A percentile compares a stretch with the other conserved stretches of the same genome.
phyloP scores from a whole-genome alignment of 1,284 basidiomycete species.

The Boletus smithii region DNA sequence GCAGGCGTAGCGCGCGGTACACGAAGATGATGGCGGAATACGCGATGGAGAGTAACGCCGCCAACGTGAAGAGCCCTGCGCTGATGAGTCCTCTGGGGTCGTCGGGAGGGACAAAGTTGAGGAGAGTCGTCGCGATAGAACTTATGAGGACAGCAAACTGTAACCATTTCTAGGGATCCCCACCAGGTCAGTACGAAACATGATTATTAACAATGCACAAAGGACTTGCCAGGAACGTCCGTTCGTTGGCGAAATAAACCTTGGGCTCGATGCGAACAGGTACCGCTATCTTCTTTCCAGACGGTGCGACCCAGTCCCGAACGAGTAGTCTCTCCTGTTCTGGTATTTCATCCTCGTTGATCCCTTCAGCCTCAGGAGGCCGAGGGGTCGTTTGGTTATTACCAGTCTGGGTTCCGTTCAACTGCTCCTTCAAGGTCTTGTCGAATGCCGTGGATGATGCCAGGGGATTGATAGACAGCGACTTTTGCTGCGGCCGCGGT shows the following conservation, averaged over 20 bases:
- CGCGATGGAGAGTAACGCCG: constrained; percentile 85
- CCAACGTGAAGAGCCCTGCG: constrained; percentile 83
- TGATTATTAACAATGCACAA: constrained; percentile 5
- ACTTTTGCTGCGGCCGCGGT: constrained; percentile 36
- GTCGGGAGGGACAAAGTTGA: constrained; percentile 82
- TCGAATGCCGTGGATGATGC: constrained; percentile 80
- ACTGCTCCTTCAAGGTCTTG: constrained; percentile 66
- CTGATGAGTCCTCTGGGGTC: constrained; percentile 81
- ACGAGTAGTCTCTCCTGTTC: constrained; percentile 61
- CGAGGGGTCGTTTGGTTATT: constrained; percentile 37
- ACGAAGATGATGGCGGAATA: constrained; percentile 89
- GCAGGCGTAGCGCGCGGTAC: constrained; percentile 77
- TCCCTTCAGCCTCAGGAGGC: constrained; percentile 38
- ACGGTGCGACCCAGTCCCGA: constrained; percentile 76
- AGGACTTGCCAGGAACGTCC: constrained; percentile 76
- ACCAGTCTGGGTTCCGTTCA: constrained; percentile 40
- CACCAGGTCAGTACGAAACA: constrained; percentile 10
- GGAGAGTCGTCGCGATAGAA: constrained; percentile 83
- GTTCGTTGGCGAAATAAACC: constrained; percentile 95
- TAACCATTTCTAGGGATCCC: constrained; percentile 78
- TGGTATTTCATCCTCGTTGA: constrained; percentile 38
- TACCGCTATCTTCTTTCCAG: constrained; percentile 88
- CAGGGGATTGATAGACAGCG: constrained; percentile 79
- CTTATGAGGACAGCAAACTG: constrained; percentile 89
- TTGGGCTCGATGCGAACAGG: constrained; percentile 96